A percentile compares a stretch with the other conserved stretches of the same genome.
phyloP scores from a whole-genome alignment of 441 rosid genomes.

The Rhodomyrtus psidioides region DNA sequence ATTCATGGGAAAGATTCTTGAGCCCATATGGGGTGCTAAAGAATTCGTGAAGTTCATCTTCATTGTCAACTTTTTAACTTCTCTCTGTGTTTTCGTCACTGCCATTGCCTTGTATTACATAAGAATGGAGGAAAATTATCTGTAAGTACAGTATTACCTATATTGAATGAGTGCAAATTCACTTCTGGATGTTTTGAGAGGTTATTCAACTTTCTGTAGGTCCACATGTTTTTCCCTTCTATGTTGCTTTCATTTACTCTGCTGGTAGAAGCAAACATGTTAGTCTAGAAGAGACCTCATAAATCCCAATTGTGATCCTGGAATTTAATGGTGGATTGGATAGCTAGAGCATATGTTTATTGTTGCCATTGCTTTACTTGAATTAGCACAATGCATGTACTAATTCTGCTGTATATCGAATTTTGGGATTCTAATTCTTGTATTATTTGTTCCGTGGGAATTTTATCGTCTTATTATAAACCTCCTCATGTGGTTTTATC shows the following conservation, averaged over 20 bases:
- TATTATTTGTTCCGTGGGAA: background rate
- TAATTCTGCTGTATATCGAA: background rate
- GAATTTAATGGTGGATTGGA: background rate
- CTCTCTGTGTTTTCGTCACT: slow-evolving; percentile 72
- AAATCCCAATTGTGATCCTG: background rate
- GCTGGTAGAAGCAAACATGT: background rate
- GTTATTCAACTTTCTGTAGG: background rate
- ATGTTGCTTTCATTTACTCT: background rate
- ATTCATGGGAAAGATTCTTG: slow-evolving; percentile 85
- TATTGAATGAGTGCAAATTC: slow-evolving; percentile 15
- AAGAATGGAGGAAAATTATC: slow-evolving; percentile 42
- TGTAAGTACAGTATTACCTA: slow-evolving; percentile 39
- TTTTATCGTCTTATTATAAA: background rate
- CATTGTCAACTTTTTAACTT: slow-evolving; percentile 70
- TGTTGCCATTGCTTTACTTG: background rate
- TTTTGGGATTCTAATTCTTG: background rate
- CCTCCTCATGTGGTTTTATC: slow-evolving; percentile 3
- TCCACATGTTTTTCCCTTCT: background rate
- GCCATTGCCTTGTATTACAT: slow-evolving; percentile 87
- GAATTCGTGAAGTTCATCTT: slow-evolving; percentile 94
- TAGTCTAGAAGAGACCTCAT: background rate
- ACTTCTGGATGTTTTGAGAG: background rate
- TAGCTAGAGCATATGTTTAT: background rate
- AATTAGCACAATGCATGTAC: background rate
- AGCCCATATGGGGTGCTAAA: slow-evolving; percentile 95